Conservation (phyloP, 768 basidiomycete species). For the Tephrocybe rancida region DNA sequence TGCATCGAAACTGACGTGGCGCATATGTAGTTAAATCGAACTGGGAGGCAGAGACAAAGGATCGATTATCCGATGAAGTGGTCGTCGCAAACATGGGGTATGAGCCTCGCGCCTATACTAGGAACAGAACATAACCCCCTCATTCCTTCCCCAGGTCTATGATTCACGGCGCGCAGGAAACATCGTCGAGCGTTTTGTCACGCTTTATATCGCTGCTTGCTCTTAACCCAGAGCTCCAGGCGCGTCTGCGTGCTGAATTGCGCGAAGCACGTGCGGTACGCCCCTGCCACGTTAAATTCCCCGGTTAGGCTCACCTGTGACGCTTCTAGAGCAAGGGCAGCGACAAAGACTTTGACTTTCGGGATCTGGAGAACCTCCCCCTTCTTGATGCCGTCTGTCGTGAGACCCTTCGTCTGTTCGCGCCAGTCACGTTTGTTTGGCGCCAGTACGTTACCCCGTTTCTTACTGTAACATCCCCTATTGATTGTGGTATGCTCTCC, state of each 20-base stretch:
- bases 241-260: slow-evolving; percentile 27
- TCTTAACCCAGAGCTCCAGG: slow-evolving; percentile 28
- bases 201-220: slow-evolving; percentile 29
- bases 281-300: background rate
- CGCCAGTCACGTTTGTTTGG: slow-evolving; percentile 28
- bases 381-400: slow-evolving; percentile 39
- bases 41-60: slow-evolving; percentile 26
- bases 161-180: slow-evolving; percentile 37
- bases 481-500: background rate
- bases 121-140: too few species aligned
- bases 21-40: slow-evolving; percentile 29
- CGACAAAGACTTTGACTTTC: slow-evolving; percentile 34
- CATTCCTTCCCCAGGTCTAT: slow-evolving; percentile 22
- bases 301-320: background rate
- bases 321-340: slow-evolving; percentile 20
- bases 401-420: slow-evolving; percentile 35
- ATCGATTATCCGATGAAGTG: slow-evolving; percentile 28
- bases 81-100: slow-evolving; percentile 33
- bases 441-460: slow-evolving; percentile 28
- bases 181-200: slow-evolving; percentile 31
- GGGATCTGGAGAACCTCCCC: slow-evolving; percentile 36
- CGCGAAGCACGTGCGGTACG: slow-evolving; percentile 15
- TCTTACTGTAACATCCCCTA: too few species aligned
- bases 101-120: background rate
- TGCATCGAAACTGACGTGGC: too few species aligned